Base-by-base conservation (phyloP, 192 early-diverging fungal species). In the Coemansia sp. region DNA sequence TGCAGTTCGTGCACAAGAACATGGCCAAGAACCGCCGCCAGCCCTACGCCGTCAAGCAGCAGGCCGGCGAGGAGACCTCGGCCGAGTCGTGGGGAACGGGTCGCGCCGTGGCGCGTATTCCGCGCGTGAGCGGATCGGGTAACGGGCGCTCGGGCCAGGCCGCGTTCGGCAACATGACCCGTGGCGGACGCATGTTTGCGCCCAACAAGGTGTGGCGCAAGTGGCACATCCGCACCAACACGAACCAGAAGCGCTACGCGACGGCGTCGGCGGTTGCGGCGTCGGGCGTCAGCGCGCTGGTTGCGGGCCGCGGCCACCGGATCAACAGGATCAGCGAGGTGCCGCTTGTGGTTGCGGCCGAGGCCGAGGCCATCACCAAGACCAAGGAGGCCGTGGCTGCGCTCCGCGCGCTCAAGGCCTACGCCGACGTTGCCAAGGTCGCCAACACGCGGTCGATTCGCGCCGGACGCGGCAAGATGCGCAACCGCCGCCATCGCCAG, bases 101-200 rank as follows among this genome's bases (percentile, higher is more conserved):
- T 91, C 94, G 95, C 84, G 97, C 95, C 81, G 97, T 98, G 75
- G 95, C 94, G 70, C 95, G 97, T 95, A 99, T 98, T 75, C 96
- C 97, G 72, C 95, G 97, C 88, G 97, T 99, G 70, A 87, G 88
- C 68, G 97, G 95, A 75, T 86, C 90, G 56, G 97, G 97, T 86
- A 99, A 95, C 60, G 93, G 94, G 90, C 93, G 95, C 72, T 89
- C 96, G 68, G 97, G 95, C 74, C 97, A 99, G 73, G 94, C 94
- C 71, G 96, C 96, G 77, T 99, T 98, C 88, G 96, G 97, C 79
- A 99, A 99, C 91, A 98, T 97, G 97, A 96, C 94, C 85, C 94
- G 96, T 85, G 94, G 94, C 74, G 96, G 97, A 85, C 92, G 95
- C 69, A 99, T 99, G 97, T 99, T 97, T 79, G 95, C 97, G 68